Evolutionary conservation across 1,284 basidiomycete species (phyloP), one percentile per base, ranked within the genome.

Genomic region (Tilletia setariae): DNA sequence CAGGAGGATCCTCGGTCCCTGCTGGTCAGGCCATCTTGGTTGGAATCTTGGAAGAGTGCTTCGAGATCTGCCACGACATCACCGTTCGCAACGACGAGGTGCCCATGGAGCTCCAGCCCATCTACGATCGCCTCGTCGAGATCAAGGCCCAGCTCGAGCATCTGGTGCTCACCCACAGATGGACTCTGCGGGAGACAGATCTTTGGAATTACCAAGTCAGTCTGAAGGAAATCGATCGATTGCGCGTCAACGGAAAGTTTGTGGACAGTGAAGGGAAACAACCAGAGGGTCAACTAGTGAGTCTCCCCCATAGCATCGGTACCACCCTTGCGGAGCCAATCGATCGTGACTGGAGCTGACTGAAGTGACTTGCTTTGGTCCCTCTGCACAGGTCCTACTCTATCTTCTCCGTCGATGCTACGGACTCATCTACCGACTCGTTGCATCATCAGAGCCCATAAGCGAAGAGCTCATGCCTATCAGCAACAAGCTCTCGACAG

Each of bases 361-460:
- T 9, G 11, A 44, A 44, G 15, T 7, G 51, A 23, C 30, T 28
- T 8, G 16, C 19, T n/a, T 3, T 40, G 16, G 9, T n/a, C 32
- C 8, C 61, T 19, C 6, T 68, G 4, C 35, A 40, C n/a, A 3
- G 6, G 67, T 51, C 32, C 85, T 98, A 64, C 86, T 98, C 53
- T 98, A 96, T 83, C 87, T 98, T 42, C 86, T 98, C 66, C 87
- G 95, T 74, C 88, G 95, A 82, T 98, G 95, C 85, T 96, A 98
- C 83, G 95, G 95, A 72, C 87, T 98, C 66, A 94, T 97, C 76
- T 98, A 97, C 84, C 88, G 91, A 32, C 84, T 98, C 64, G 88
- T 99, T 73, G 94, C 94, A 28, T 94, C 94, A n/a, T 94, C 92
- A 68, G 95, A 98, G 84, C 96, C 96, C 0, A 94, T 99, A n/a